Conservation (phyloP, 768 basidiomycete species). For the Mycena rebaudengoi region DNA sequence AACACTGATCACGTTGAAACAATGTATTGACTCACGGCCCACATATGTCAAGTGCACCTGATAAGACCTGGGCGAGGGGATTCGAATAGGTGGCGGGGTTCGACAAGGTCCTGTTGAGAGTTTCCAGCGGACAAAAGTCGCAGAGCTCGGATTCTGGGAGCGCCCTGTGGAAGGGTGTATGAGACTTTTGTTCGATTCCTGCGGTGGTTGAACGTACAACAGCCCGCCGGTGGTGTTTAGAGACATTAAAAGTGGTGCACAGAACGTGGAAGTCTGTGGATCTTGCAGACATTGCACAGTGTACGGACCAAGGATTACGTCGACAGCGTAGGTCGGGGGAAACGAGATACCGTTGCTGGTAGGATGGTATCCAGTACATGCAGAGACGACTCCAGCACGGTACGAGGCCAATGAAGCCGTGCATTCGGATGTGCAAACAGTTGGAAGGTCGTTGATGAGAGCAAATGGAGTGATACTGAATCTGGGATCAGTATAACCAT, state of each 20-base stretch:
- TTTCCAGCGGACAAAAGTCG: slow-evolving; percentile 32
- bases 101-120: slow-evolving; percentile 30
- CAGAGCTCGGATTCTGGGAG: slow-evolving; percentile 32
- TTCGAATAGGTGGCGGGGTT: slow-evolving; percentile 29
- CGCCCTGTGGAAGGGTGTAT: too few species aligned
- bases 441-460: not conserved
- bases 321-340: slow-evolving; percentile 32
- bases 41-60: slow-evolving; percentile 25
- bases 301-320: slow-evolving; percentile 33
- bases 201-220: too few species aligned
- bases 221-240: slow-evolving; percentile 30
- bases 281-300: slow-evolving; percentile 34
- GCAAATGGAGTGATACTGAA: not conserved
- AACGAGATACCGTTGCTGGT: too few species aligned
- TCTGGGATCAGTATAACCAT: not conserved
- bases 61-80: slow-evolving; percentile 18
- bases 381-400: slow-evolving; percentile 2
- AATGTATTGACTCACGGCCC: slow-evolving; percentile 16
- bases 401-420: slow-evolving; percentile 10
- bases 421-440: slow-evolving; percentile 10
- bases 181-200: too few species aligned
- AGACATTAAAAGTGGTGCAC: slow-evolving; percentile 20
- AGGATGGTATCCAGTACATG: not conserved
- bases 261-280: slow-evolving; percentile 23
- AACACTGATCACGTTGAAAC: too few species aligned